Conservation (phyloP, 73 alveolate genomes). For the Tetrahymena elliotti region DNA sequence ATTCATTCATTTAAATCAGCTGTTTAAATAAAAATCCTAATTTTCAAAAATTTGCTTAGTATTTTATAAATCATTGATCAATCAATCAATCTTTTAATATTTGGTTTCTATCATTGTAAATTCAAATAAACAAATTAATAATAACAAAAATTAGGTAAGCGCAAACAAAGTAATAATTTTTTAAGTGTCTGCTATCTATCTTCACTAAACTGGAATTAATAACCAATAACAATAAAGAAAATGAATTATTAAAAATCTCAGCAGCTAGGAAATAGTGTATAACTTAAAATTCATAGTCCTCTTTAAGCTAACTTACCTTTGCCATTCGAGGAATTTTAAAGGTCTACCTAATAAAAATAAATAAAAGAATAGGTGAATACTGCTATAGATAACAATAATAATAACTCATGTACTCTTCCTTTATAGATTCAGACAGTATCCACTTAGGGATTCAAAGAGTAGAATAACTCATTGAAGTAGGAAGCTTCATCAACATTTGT, state of each 20-base stretch:
- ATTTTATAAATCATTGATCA: not conserved
- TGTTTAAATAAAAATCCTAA: no score
- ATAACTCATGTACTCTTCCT: not conserved
- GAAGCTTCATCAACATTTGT: not conserved
- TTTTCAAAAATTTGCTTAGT: not conserved
- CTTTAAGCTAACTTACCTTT: not conserved
- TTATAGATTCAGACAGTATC: not conserved
- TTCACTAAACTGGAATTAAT: not conserved
- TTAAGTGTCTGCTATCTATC: not conserved
- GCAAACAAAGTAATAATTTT: not conserved
- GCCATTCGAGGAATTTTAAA: not conserved
- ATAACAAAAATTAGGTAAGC: not conserved
- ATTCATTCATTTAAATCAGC: not conserved
- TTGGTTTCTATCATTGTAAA: not conserved
- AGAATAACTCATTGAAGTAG: not conserved
- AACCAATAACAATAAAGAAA: not conserved
- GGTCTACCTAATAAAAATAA: not conserved
- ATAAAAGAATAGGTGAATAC: not conserved
- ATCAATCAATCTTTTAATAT: not conserved
- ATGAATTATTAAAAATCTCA: not conserved
- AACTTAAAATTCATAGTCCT: not conserved
- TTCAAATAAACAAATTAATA: not conserved
- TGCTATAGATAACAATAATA: not conserved
- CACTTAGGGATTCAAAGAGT: not conserved
- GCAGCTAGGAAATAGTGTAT: not conserved